A percentile compares a stretch with the other conserved stretches of the same genome.
These are phyloP conservation scores for Monosporascus sp. DNA, from an alignment of 2,329 filamentous ascomycete species.

Conservation along the genomic window DNA sequence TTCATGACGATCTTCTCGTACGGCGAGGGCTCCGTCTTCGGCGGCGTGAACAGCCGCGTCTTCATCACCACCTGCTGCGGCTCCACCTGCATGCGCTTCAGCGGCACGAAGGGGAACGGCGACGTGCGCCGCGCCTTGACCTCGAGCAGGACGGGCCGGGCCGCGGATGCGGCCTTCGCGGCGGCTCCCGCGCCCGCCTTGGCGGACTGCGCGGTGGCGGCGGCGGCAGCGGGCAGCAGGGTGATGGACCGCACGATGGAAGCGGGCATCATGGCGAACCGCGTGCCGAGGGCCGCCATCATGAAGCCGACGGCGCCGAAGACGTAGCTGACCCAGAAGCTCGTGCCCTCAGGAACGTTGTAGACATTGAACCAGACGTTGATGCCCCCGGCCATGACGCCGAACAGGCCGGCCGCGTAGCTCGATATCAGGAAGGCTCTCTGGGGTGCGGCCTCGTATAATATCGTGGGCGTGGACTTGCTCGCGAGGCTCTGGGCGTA, in stretches of 20 bases:
- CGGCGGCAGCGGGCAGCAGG: slow-evolving; percentile 36
- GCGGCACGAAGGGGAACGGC: slow-evolving; percentile 40
- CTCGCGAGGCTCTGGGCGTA: slow-evolving; percentile 53
- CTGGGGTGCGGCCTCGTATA: slow-evolving; percentile 64
- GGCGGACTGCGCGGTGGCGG: slow-evolving; percentile 2
- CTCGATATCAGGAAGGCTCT: slow-evolving; percentile 57
- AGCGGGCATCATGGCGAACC: slow-evolving; percentile 53
- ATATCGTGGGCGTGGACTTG: slow-evolving; percentile 49
- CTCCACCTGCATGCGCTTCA: slow-evolving; percentile 36
- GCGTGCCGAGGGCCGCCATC: slow-evolving; percentile 56
- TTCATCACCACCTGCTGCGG: slow-evolving; percentile 34
- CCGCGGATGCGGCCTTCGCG: slow-evolving; percentile 7
- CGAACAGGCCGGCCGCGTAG: slow-evolving; percentile 51
- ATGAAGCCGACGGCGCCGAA: slow-evolving; percentile 55
- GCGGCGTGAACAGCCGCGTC: slow-evolving; percentile 26
- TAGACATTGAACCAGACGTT: slow-evolving; percentile 47
- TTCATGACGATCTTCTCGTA: slow-evolving; percentile 24
- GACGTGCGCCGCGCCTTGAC: slow-evolving; percentile 43
- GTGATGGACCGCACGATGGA: slow-evolving; percentile 55
- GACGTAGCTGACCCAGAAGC: slow-evolving; percentile 51
- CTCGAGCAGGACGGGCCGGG: slow-evolving; percentile 43
- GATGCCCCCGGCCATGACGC: slow-evolving; percentile 44
- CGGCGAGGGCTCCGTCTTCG: slow-evolving; percentile 2
- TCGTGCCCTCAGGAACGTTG: slow-evolving; percentile 45
- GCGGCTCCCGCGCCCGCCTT: slow-evolving; percentile 5